Base-by-base conservation (phyloP, 106 monocot genomes). In the Cymbidium sinense region DNA sequence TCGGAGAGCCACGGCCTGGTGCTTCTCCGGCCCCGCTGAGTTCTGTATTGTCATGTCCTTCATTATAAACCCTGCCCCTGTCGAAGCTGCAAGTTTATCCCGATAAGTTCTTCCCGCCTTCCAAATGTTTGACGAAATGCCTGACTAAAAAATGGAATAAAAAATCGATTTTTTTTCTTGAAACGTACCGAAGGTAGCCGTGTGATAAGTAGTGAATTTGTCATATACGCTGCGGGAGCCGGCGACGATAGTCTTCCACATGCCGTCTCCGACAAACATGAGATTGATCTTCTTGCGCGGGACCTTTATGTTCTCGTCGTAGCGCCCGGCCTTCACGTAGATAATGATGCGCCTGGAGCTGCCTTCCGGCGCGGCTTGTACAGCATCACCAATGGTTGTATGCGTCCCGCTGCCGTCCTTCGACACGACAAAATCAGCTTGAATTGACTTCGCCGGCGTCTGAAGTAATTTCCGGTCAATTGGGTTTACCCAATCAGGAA, bases 1-100 rank as follows among this genome's bases (percentile, higher is more conserved):
- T 2, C 89, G 85, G 5, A 95, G 95, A 21, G 95, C 95, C 43
- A 95, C 95, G 0, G 95, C 95, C 77, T 95, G 91, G 84, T 91
- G 87, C 81, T 83, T 91, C 76, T 73, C 76, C 35, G 94, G 91
- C 34, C 91, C 94, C 0, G 94, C 94, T 75, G 72, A 81, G 83
- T 95, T 95, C 89, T 95, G 84, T 28, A 95, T 84, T 28, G 91
- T 87, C 83, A 94, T 91, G 84, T 91, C 94, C 64, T 83, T 81
- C 74, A 91, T 91, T 29, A 94, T 91, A 82, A 94, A 91, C 9
- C 87, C 87, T 3, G 82, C 4, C 37, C 94, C 94, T 39, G 88
- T 89, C 51, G 94, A 77, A 36, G 91, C 94, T 91, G 87, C 78
- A 76, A 20, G 19, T 43, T 21, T 43, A 44, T 41, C 44, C 39